These are phyloP conservation scores for Canariomyces notabilis DNA, from an alignment of 2,329 filamentous ascomycete genomes.

Conservation along the genomic window DNA sequence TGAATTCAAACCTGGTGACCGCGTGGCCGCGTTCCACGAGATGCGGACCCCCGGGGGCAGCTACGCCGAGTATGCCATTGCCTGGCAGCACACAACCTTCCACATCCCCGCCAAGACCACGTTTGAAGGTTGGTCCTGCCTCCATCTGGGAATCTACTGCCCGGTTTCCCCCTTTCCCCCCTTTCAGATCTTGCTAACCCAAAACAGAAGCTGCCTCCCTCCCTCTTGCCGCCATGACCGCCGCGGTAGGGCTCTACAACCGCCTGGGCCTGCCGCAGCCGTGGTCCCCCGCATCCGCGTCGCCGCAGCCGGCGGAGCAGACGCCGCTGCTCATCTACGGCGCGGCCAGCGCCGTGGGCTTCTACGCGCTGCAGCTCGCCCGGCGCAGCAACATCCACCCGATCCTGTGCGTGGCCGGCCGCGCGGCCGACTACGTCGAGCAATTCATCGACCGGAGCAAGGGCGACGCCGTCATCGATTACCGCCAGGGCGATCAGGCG, in stretches of 20 bases:
- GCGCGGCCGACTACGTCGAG: conserved; percentile 46
- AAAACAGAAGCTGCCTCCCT: conserved; percentile 36
- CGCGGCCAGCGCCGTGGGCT: conserved; percentile 51
- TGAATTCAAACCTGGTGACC: conserved; percentile 54
- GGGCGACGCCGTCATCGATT: conserved; percentile 57
- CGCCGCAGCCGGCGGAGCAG: conserved; percentile 12
- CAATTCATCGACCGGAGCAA: conserved; percentile 46
- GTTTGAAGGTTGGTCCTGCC: conserved; percentile 30
- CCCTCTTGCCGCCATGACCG: conserved; percentile 41
- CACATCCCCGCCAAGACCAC: conserved; percentile 33
- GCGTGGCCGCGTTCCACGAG: conserved; percentile 50
- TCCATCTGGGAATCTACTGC: too few species aligned
- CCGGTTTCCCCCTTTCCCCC: not conserved
- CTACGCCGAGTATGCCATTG: conserved; percentile 41
- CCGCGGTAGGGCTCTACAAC: conserved; percentile 36
- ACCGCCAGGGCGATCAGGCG: conserved; percentile 51
- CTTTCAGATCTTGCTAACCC: not conserved
- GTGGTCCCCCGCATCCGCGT: conserved; percentile 25
- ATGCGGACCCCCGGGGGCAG: conserved; percentile 32
- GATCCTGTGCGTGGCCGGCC: conserved; percentile 55
- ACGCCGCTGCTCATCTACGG: conserved; percentile 47
- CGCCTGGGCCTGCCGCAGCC: conserved; percentile 36
- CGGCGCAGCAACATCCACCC: conserved; percentile 53
- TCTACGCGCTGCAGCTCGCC: conserved; percentile 55
- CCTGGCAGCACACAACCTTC: conserved; percentile 37